These are phyloP conservation scores for Protoeuglena noctilucae DNA, from an alignment of 139 green algal genomes.

Conservation along the genomic window DNA sequence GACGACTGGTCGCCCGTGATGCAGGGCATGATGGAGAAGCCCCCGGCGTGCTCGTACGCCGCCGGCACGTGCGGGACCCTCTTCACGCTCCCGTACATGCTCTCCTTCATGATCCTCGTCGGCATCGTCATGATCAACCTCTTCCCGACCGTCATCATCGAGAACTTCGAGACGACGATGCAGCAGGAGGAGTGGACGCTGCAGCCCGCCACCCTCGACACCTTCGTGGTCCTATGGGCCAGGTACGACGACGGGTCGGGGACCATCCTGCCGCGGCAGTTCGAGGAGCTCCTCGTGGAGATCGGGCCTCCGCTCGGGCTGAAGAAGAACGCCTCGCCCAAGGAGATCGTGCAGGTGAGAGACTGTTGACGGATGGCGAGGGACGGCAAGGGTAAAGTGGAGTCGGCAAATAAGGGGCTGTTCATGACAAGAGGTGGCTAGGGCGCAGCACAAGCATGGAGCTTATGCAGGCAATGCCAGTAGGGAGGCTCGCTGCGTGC, in stretches of 20 bases:
- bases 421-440: too few relatives aligned
- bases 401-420: too few relatives aligned
- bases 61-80: conserved; percentile 13
- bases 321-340: conserved; percentile 28
- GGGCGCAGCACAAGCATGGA: too few relatives aligned
- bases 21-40: conserved; percentile 22
- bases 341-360: conserved; percentile 42
- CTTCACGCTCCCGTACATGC: conserved; percentile 41
- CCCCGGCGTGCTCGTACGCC: conserved; percentile 23
- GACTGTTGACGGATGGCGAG: neutral
- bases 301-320: conserved; percentile 52
- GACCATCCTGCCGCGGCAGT: conserved; percentile 34
- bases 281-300: conserved; percentile 43
- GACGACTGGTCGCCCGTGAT: conserved; percentile 57
- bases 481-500: neutral
- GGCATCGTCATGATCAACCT: conserved; percentile 58
- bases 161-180: conserved; percentile 56
- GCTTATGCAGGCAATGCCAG: too few relatives aligned
- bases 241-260: conserved; percentile 54
- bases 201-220: conserved; percentile 21
- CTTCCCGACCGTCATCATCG: conserved; percentile 55
- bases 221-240: conserved; percentile 56
- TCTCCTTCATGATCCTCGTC: conserved; percentile 39
- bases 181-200: conserved; percentile 29
- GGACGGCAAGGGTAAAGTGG: neutral